These are phyloP conservation scores for Phaeosphaeria sp. DNA, from an alignment of 2,329 filamentous ascomycete genomes.

Conservation along the genomic window DNA sequence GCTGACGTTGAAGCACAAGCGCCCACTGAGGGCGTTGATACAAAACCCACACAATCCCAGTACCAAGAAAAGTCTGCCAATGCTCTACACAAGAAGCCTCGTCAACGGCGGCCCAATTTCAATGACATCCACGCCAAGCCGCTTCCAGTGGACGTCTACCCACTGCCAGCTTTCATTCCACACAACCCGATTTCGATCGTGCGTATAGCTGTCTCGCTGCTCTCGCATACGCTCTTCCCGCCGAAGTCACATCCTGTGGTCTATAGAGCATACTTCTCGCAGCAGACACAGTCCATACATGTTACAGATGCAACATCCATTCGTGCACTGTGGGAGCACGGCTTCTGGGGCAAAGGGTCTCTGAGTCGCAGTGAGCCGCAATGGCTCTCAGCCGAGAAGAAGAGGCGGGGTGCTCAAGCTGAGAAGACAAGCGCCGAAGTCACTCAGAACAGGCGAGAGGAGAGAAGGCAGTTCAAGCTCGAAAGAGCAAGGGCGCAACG, in stretches of 20 bases:
- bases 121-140: slow-evolving; percentile 81
- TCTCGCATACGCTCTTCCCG: slow-evolving; percentile 72
- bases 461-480: slow-evolving; percentile 84
- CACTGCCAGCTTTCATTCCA: slow-evolving; percentile 86
- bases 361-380: slow-evolving; percentile 93
- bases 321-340: slow-evolving; percentile 89
- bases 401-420: slow-evolving; percentile 68
- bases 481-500: slow-evolving; percentile 88
- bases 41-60: slow-evolving; percentile 10
- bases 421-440: slow-evolving; percentile 80
- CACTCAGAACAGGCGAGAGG: slow-evolving; percentile 77
- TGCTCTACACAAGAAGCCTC: slow-evolving; percentile 31
- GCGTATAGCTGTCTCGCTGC: slow-evolving; percentile 77
- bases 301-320: slow-evolving; percentile 78
- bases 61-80: slow-evolving; percentile 22
- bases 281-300: slow-evolving; percentile 81
- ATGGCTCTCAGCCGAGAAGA: slow-evolving; percentile 85
- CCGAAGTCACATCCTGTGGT: slow-evolving; percentile 69
- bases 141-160: slow-evolving; percentile 79
- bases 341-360: slow-evolving; percentile 95
- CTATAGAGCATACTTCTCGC: slow-evolving; percentile 81
- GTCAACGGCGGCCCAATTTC: slow-evolving; percentile 61
- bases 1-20: slow-evolving; percentile 11
- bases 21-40: slow-evolving; percentile 12
- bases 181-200: slow-evolving; percentile 90